Base-by-base conservation (phyloP, 2,329 filamentous ascomycete genomes). In the Beauveria caledonica region DNA sequence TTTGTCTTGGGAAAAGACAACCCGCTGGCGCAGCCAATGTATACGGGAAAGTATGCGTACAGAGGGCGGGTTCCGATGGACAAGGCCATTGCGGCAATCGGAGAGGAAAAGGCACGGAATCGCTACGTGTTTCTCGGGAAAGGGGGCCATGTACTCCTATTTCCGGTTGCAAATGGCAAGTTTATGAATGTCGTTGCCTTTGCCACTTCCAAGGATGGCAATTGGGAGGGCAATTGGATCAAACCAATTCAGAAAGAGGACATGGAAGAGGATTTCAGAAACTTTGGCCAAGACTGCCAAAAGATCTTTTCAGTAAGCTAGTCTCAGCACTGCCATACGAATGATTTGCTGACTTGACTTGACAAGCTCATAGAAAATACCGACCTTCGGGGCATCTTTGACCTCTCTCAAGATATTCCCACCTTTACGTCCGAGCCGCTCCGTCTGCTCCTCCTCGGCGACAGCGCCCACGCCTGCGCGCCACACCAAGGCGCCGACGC, bases 1-100 rank as follows among this genome's bases (percentile, higher is more conserved):
- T 67, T 81, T 7, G 69, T 86, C 9, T 70, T 85, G 0, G 80
- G 78, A 0, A 66, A 72, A 1, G 66, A 71, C 17, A 61, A 70
- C 69, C 75, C 58, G 66, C 76, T 27, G 53, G 74, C 57, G 66
- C 78, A 1, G 65, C 74, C 71, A 0, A 62, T 66, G 0, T 87
- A 82, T 62, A 78, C 78, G 0, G 76, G 80, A 21, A 83, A 84
- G 65, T 83, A 84, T 66, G 84, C 81, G 0, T 87, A 86, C 64
- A 75, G 85, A 0, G 71, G 68, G 0, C 60, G 73, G 7, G 58
- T 73, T 0, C 66, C 70, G 0, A 86, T 88, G 77, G 72, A 79
- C 1, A 72, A 80, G 48, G 82, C 84, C 0, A 72, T 78, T 1
- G 71, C 75, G 3, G 74, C 77, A 1, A 66, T 88, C 2, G 80